Percentiles rank a stretch among this genome's conserved stretches.
phyloP scores from a whole-genome alignment of 768 basidiomycete species.

The Russula griseocarnosa region DNA sequence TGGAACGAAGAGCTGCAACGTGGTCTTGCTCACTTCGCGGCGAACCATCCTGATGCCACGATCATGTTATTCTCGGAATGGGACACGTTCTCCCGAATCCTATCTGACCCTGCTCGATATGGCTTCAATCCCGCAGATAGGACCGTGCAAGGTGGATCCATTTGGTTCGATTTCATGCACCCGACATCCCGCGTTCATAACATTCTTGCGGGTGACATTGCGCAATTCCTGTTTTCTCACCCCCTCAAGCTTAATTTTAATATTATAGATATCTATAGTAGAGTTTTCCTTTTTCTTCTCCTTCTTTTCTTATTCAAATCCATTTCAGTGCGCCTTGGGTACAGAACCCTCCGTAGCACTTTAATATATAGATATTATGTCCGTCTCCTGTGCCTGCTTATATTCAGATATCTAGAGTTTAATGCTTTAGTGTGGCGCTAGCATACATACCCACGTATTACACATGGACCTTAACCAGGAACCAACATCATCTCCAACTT shows the following conservation, averaged over 20 bases:
- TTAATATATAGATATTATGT: no score
- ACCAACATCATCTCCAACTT: no score
- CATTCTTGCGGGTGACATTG: slow-evolving; percentile 22
- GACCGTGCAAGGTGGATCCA: slow-evolving; percentile 15
- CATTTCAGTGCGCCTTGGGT: no score
- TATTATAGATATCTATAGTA: background rate
- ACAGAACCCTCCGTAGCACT: no score
- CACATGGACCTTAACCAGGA: no score
- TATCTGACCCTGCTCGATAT: slow-evolving; percentile 29
- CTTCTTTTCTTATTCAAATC: no score
- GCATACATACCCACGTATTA: background rate
- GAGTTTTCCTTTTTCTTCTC: no score
- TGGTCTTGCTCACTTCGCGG: slow-evolving; percentile 27
- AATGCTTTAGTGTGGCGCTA: background rate
- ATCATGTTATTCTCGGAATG: slow-evolving; percentile 31
- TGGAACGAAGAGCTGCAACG: slow-evolving; percentile 23
- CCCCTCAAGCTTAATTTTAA: slow-evolving; percentile 13
- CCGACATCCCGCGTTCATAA: slow-evolving; percentile 23
- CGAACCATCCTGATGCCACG: slow-evolving; percentile 29
- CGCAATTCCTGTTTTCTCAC: slow-evolving; percentile 17
- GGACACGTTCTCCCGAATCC: slow-evolving; percentile 30
- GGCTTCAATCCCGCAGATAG: slow-evolving; percentile 25
- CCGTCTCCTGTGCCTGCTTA: no score
- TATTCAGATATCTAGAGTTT: no score
- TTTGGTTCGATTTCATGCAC: slow-evolving; percentile 28